Conservation (phyloP, 768 basidiomycete genomes). For the Lepiota venenata region DNA sequence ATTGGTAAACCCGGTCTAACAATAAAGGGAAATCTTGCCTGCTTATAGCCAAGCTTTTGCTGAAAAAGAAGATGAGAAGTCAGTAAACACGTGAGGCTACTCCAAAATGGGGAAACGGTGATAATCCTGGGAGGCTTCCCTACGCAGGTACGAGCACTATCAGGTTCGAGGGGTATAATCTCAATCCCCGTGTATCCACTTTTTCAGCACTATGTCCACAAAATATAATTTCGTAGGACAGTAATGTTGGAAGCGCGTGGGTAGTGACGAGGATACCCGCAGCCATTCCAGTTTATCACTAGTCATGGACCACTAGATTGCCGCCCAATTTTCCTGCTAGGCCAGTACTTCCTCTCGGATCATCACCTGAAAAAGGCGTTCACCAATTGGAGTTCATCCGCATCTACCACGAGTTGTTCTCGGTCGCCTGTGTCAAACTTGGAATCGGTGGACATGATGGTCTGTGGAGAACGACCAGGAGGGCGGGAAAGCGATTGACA, state of each 20-base stretch:
- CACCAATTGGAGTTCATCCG: conserved; percentile 46
- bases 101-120: conserved; percentile 34
- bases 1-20: background rate
- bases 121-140: conserved; percentile 86
- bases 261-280: conserved; percentile 70
- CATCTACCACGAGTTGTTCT: conserved; percentile 28
- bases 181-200: conserved; percentile 65
- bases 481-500: background rate
- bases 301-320: conserved; percentile 62
- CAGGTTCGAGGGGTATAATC: conserved; percentile 98
- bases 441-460: conserved; percentile 20
- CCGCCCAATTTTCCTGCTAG: conserved; percentile 27
- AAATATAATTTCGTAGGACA: conserved; percentile 19
- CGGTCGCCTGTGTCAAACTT: conserved; percentile 20
- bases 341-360: conserved; percentile 20
- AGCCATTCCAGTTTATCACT: conserved; percentile 78
- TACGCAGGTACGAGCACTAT: conserved; percentile 98
- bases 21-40: conserved; percentile 40
- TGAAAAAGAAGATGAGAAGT: conserved; percentile 38
- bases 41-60: conserved; percentile 79
- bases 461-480: conserved; percentile 1
- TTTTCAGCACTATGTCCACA: conserved; percentile 22
- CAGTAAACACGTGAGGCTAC: conserved; percentile 41
- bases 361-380: conserved; percentile 27
- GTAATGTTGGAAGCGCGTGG: conserved; percentile 26